Percentiles rank a stretch among this genome's conserved stretches.
phyloP scores from a whole-genome alignment of 2,329 filamentous ascomycete genomes.

The Ceratocystis papillata region DNA sequence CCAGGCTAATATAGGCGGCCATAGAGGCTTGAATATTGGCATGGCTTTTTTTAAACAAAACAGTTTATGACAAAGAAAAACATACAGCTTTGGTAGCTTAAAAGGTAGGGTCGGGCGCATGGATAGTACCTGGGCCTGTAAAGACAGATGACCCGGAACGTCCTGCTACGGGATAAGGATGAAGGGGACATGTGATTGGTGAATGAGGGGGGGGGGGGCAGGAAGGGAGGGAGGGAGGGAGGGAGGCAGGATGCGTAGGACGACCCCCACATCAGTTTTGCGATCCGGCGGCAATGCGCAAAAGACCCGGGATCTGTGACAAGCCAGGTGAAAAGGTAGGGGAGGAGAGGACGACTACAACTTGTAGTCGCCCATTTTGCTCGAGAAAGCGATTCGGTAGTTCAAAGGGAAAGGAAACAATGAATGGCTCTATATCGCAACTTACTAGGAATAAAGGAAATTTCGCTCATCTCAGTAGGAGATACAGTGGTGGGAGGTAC shows the following conservation, averaged over 20 bases:
- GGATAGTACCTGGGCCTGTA: neutral
- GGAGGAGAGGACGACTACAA: neutral
- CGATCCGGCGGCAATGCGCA: conserved; percentile 13
- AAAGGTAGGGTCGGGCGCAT: neutral
- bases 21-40: conserved; percentile 3
- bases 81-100: conserved; percentile 4
- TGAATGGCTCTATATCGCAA: neutral
- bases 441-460: conserved; percentile 27
- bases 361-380: neutral
- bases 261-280: conserved; percentile 21
- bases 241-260: neutral
- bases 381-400: neutral
- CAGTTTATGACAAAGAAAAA: conserved; percentile 16
- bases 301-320: neutral
- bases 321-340: neutral
- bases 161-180: neutral
- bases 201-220: neutral
- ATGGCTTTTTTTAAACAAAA: neutral
- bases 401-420: neutral
- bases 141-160: neutral
- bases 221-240: neutral
- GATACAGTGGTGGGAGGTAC: conserved; percentile 26
- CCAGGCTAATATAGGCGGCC: neutral
- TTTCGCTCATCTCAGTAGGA: conserved; percentile 26
- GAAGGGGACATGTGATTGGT: neutral